Evolutionary conservation across 805 yeast species (phyloP).

Genomic region (Ogataea nonfermentans): DNA sequence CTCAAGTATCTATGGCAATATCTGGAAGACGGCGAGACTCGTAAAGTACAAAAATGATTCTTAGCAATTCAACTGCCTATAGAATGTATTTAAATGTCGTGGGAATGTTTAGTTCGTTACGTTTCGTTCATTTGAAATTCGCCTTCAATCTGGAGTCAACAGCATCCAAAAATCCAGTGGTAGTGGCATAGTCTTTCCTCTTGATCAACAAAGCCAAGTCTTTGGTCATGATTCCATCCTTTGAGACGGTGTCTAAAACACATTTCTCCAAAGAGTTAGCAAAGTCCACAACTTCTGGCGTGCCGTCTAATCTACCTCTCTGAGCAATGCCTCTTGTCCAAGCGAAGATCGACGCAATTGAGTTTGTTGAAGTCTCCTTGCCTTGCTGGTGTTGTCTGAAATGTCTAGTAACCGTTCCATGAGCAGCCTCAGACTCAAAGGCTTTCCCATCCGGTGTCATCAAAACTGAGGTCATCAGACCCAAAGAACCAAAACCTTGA

Average conservation of each 20-base stretch:
- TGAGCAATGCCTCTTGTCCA: constrained; percentile 84
- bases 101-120: background rate
- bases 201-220: constrained; percentile 69
- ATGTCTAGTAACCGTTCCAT: constrained; percentile 86
- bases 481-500: constrained; percentile 82
- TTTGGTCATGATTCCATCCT: constrained; percentile 78
- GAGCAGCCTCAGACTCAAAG: constrained; percentile 86
- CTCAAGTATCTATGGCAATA: constrained; percentile 45
- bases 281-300: constrained; percentile 68
- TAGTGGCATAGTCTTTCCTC: constrained; percentile 64
- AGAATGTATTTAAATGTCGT: background rate
- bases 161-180: constrained; percentile 74
- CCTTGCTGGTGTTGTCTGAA: constrained; percentile 80
- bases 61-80: constrained; percentile 17
- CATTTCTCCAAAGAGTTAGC: constrained; percentile 64
- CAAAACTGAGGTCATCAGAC: constrained; percentile 79
- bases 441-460: constrained; percentile 84
- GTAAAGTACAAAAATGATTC: background rate
- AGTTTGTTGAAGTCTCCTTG: constrained; percentile 79
- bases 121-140: constrained; percentile 11
- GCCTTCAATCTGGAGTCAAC: constrained; percentile 50
- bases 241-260: constrained; percentile 69
- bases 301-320: constrained; percentile 73
- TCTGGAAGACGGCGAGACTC: constrained; percentile 32
- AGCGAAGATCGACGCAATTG: constrained; percentile 82